Evolutionary conservation across 2,329 filamentous ascomycete species (phyloP).

Genomic region (Blumeria hordei): DNA sequence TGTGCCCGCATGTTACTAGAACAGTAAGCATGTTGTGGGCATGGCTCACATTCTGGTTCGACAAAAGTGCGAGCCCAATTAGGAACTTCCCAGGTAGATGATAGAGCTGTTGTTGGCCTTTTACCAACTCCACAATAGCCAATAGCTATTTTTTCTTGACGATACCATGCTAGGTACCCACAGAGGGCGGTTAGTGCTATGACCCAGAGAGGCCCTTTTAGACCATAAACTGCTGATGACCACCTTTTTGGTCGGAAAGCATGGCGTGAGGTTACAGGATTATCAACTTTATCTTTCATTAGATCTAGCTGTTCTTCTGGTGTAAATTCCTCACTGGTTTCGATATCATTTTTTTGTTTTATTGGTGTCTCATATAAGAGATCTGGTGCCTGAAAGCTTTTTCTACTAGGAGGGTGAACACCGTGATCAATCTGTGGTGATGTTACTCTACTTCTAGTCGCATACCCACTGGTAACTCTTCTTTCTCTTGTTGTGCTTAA

Average conservation of each 20-base stretch:
- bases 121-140: constrained; percentile 80
- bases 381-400: constrained; percentile 32
- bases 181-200: constrained; percentile 45
- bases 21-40: constrained; percentile 76
- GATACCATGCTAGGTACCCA: constrained; percentile 60
- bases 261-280: constrained; percentile 24
- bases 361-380: constrained; percentile 16
- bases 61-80: constrained; percentile 45
- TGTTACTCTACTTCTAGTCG: constrained; percentile 27
- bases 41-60: constrained; percentile 67
- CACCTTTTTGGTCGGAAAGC: constrained; percentile 19
- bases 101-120: constrained; percentile 21
- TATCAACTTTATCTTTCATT: constrained; percentile 38
- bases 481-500: constrained; percentile 16
- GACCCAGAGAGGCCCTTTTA: constrained; percentile 44
- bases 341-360: constrained; percentile 23
- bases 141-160: constrained; percentile 87
- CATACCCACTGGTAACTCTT: constrained; percentile 15
- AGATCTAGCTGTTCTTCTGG: constrained; percentile 71
- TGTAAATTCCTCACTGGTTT: constrained; percentile 78
- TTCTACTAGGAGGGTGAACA: constrained; percentile 27
- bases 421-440: constrained; percentile 23
- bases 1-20: constrained; percentile 50
- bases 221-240: constrained; percentile 22
- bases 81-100: constrained; percentile 36